Percentiles rank a stretch among this genome's conserved stretches.
Conservation (phyloP, 371 early-diverging fungal genomes). For the Mucor sp. region DNA sequence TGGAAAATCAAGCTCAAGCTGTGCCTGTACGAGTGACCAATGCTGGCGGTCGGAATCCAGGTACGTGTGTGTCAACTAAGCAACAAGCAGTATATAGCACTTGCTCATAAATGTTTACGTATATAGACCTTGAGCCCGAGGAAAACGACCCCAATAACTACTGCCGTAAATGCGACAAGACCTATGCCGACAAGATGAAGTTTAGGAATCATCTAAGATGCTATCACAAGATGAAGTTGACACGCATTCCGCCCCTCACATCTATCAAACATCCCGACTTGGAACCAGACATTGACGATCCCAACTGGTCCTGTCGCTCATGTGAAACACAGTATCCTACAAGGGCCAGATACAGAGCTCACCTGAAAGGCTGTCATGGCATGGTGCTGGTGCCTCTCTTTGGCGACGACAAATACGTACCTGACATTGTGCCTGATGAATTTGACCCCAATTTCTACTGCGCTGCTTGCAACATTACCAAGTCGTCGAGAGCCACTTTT, state of each 20-base stretch:
- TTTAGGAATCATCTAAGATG: neutral
- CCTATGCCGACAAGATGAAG: neutral
- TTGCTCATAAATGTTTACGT: neutral
- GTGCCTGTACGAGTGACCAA: neutral
- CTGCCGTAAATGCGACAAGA: neutral
- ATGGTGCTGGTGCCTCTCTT: neutral
- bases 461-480: neutral
- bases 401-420: neutral
- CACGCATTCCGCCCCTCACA: neutral
- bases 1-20: neutral
- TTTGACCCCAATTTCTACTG: neutral
- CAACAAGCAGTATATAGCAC: no score
- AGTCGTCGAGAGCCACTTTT: neutral
- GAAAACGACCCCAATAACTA: neutral
- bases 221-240: neutral
- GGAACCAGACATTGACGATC: neutral
- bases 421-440: neutral
- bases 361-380: neutral
- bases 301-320: neutral
- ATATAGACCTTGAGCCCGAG: neutral
- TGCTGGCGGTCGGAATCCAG: neutral
- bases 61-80: no score
- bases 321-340: neutral
- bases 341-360: neutral
- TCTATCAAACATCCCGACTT: neutral